Base-by-base conservation (phyloP, 495 filamentous ascomycete genomes). In the Podospora didyma region DNA sequence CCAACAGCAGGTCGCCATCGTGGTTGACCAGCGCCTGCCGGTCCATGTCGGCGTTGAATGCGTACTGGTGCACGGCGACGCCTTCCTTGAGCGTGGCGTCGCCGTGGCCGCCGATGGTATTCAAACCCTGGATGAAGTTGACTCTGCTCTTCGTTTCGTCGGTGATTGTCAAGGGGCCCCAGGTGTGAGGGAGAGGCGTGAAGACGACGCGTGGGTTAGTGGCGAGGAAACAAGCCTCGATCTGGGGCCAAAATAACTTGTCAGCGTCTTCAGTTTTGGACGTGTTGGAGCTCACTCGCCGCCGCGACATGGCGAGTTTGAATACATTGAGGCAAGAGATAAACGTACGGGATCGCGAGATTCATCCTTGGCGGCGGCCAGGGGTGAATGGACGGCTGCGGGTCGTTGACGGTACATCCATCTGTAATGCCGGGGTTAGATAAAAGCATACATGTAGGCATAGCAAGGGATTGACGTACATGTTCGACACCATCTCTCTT, bases 341-440 rank as follows among this genome's bases (percentile, higher is more conserved):
- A 31, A 7, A 22, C 53, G 4, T 51, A 61, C 57, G 34, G 60
- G 34, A 39, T 51, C 20, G 14, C 39, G 23, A 12, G 51, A 49
- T 7, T 56, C 23, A 10, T 46, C 49, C 21, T 21, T 49, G 19
- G 17, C n/a, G n/a, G n/a, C n/a, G n/a, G n/a, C 45, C 20, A 61
- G 54, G 34, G 63, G 55, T 21, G 80, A 71, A 12, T 91, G 89
- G 2, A 86, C 80, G 2, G 85, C 87, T 1, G 84, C 77, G 22
- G 89, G 89, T 19, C 88, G 69, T 45, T 88, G 83, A 1, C 89
- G 79, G 61, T 91, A 90, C 39, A 90, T 80, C 87, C 88, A 92
- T 19, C 86, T 84, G 59, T 61, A 77, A 79, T 17, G 26, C 39
- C n/a, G 6, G 9, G 10, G 39, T 42, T 5, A 42, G 39, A 14